phyloP scores from a whole-genome alignment of 2,329 filamentous ascomycete genomes.

The Diaporthe vaccinii region DNA sequence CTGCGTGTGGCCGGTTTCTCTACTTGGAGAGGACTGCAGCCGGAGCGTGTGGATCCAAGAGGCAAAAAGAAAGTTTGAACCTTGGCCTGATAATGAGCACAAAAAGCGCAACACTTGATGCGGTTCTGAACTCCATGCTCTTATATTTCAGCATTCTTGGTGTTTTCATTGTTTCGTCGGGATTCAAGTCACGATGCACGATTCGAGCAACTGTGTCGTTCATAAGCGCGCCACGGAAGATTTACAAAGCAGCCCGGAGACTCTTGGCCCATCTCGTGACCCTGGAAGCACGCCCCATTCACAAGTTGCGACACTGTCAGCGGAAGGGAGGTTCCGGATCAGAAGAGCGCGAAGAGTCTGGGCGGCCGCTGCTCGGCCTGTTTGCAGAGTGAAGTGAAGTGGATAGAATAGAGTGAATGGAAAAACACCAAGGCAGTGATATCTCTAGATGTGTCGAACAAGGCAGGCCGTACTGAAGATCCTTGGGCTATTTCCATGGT shows the following conservation, averaged over 20 bases:
- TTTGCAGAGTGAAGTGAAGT: neutral
- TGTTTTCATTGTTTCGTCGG: neutral
- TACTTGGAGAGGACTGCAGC: neutral
- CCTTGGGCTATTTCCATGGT: too few species aligned
- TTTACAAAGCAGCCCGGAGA: neutral
- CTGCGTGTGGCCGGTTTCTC: neutral
- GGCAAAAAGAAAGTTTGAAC: neutral
- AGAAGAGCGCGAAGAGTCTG: neutral
- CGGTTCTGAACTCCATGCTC: neutral
- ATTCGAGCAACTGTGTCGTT: neutral
- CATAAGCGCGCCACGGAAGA: constrained; percentile 15
- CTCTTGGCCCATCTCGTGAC: neutral
- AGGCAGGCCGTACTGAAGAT: neutral
- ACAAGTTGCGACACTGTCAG: neutral
- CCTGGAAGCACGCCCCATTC: neutral
- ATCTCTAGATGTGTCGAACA: neutral
- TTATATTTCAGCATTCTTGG: neutral
- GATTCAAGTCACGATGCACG: neutral
- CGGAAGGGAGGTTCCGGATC: constrained; percentile 16
- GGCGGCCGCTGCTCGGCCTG: neutral
- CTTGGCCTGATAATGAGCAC: neutral
- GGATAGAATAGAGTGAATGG: neutral
- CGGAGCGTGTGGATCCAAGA: neutral
- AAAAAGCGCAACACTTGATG: neutral
- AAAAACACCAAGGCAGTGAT: neutral